Evolutionary conservation across 495 filamentous ascomycete species (phyloP).

Genomic region (Tetracladium marchalianum): DNA sequence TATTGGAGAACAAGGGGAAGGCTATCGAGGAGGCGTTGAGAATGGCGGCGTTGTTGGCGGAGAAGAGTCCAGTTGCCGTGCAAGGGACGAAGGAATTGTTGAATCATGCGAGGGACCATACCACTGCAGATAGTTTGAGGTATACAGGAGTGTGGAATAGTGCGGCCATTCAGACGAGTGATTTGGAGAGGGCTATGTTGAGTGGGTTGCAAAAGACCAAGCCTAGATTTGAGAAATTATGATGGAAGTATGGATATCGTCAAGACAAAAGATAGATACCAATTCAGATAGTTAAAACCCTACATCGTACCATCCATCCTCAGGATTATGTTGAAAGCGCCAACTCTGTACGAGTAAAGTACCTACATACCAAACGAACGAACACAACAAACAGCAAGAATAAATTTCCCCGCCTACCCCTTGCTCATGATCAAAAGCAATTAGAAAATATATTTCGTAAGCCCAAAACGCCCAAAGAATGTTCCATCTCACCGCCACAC

Average conservation of each 20-base stretch:
- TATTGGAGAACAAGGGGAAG: slow-evolving; percentile 54
- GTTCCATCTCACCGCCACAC: no score
- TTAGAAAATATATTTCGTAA: no score
- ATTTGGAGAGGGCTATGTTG: slow-evolving; percentile 63
- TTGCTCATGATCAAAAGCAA: no score
- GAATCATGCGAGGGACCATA: slow-evolving; percentile 75
- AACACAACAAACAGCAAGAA: no score
- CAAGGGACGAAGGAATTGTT: slow-evolving; percentile 89
- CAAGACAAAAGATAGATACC: not conserved
- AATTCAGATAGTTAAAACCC: no score
- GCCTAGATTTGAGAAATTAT: slow-evolving; percentile 83
- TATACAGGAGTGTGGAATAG: slow-evolving; percentile 87
- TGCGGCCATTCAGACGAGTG: slow-evolving; percentile 68
- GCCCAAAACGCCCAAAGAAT: no score
- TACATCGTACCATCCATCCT: no score
- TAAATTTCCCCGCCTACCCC: no score
- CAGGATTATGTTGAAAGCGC: no score
- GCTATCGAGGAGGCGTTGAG: slow-evolving; percentile 53
- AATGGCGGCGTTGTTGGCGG: slow-evolving; percentile 56
- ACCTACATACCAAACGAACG: no score
- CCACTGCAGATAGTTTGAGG: slow-evolving; percentile 65
- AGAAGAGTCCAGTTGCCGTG: slow-evolving; percentile 85
- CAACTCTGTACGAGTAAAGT: not conserved
- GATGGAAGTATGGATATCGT: slow-evolving; percentile 9
- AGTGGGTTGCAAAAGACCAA: slow-evolving; percentile 71